phyloP scores from a whole-genome alignment of 1,284 basidiomycete genomes.

The Pholiota adiposa region DNA sequence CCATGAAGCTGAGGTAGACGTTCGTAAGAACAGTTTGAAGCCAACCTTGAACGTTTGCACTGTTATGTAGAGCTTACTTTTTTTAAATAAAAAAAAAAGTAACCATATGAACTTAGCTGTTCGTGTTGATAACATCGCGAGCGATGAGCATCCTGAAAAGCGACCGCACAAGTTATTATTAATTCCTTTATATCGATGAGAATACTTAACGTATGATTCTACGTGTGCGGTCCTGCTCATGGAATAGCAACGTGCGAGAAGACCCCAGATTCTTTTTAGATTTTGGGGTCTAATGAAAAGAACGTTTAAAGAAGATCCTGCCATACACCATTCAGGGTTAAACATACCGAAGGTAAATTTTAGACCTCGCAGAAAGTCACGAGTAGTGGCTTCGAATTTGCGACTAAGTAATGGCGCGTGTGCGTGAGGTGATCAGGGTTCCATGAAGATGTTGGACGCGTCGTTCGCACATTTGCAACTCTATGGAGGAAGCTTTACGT shows the following conservation, averaged over 20 bases:
- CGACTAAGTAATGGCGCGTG: conserved; percentile 6
- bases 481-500: not conserved
- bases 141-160: too few relatives aligned
- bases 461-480: not conserved
- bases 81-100: too few relatives aligned
- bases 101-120: too few relatives aligned
- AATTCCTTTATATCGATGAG: too few relatives aligned
- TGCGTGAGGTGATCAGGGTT: not conserved
- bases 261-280: not conserved
- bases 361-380: not conserved
- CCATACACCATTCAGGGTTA: not conserved
- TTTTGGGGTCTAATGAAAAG: not conserved
- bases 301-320: not conserved
- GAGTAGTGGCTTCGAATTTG: not conserved
- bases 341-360: not conserved
- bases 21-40: too few relatives aligned
- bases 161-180: too few relatives aligned
- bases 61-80: too few relatives aligned
- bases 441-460: not conserved
- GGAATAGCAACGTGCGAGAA: not conserved
- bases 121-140: too few relatives aligned
- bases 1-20: too few relatives aligned
- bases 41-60: too few relatives aligned
- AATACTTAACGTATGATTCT: too few relatives aligned
- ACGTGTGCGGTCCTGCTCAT: not conserved